Evolutionary conservation across 2,329 filamentous ascomycete species (phyloP).

Genomic region (Calonectria honghensis): DNA sequence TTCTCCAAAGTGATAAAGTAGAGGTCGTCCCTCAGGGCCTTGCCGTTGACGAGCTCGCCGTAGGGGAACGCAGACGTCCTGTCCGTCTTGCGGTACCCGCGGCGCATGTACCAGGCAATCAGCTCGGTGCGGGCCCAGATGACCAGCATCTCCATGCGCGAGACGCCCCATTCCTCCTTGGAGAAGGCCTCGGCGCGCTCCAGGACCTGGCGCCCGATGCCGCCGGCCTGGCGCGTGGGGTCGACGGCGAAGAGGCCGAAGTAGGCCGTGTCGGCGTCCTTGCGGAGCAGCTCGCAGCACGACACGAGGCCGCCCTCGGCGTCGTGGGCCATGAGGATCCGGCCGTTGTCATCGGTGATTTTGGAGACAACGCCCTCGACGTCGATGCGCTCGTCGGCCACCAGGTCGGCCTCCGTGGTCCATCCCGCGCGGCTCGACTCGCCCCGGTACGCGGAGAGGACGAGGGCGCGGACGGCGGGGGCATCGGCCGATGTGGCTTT

Average conservation of each 20-base stretch:
- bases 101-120: constrained; percentile 66
- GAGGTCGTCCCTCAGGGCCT: constrained; percentile 65
- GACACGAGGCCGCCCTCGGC: constrained; percentile 56
- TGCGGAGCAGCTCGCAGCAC: constrained; percentile 66
- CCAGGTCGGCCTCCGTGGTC: constrained; percentile 68
- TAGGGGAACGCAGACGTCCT: constrained; percentile 66
- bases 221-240: constrained; percentile 64
- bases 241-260: constrained; percentile 71
- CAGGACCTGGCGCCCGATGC: constrained; percentile 65
- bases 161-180: constrained; percentile 56
- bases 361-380: constrained; percentile 60
- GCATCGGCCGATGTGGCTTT: constrained; percentile 59
- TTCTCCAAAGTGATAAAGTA: constrained; percentile 66
- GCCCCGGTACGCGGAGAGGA: constrained; percentile 67
- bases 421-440: constrained; percentile 64
- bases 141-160: constrained; percentile 66
- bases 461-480: constrained; percentile 60
- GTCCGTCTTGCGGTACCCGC: constrained; percentile 64
- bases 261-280: constrained; percentile 58
- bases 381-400: constrained; percentile 66
- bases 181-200: constrained; percentile 64
- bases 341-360: constrained; percentile 61
- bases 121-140: constrained; percentile 66
- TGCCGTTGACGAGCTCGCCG: constrained; percentile 59
- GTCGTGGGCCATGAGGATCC: constrained; percentile 62